Evolutionary conservation across 1,284 basidiomycete species (phyloP), one percentile per base, ranked within the genome.

Genomic region (Naganishia sp.): DNA sequence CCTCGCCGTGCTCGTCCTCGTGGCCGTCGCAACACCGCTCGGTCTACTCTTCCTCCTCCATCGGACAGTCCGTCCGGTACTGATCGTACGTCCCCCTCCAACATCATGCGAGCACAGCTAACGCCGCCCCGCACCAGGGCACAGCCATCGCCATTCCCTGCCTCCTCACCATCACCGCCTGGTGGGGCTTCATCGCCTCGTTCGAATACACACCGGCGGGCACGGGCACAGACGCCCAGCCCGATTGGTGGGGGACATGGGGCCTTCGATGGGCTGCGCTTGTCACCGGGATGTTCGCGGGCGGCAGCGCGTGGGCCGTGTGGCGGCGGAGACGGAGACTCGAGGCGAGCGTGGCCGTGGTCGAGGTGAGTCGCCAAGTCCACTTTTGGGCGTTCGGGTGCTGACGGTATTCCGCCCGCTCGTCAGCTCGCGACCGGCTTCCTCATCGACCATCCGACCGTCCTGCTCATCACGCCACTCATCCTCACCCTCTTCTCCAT

Each of bases 181-280:
- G 92, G 64, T 94, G 91, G 88, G 90, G 91, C 1, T 90, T 95
- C 72, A 84, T 88, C 9, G 93, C 90, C 35, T 92, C 90, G 74
- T 95, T 95, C 73, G 90, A 93, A 83, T 89, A 88, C 82, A 87
- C 89, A 68, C 85, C 82, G 15, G 47, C 28, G 7, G 35, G 39
- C 21, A 41, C 51, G 2, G 65, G 65, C 11, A 63, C 61, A 1
- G 66, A 62, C 25, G 58, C 55, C 25, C 55, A 64, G 41, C 69
- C 89, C 89, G 78, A 89, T 86, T 67, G 86, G 90, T 72, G 92
- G 92, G 87, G 77, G 3, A 77, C 78, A 0, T 77, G 74, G 85
- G 78, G 87, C 15, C 78, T 92, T 15, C 86, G 94, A 23, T 74
- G 94, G 55, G 90, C 93, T 75, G 86, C 92, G 0, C 73, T 92